Percentiles rank a stretch among this genome's conserved stretches.
Evolutionary conservation across 495 filamentous ascomycete species (phyloP).

Genomic region (Parathielavia hyrcaniae): DNA sequence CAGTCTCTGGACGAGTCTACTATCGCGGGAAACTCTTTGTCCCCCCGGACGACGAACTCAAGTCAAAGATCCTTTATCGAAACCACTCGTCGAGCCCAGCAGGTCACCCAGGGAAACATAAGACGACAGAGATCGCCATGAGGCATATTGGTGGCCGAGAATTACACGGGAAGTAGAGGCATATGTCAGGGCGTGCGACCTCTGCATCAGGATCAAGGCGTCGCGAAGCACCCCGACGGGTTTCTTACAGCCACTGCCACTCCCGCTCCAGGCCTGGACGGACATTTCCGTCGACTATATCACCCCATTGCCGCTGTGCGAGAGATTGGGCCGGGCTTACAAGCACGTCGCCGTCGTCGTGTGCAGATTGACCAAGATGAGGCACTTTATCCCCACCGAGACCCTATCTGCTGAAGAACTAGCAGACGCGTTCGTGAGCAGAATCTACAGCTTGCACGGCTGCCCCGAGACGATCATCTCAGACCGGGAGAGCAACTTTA

Average conservation of each 20-base stretch:
- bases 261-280: neutral
- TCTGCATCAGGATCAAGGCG: neutral
- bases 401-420: neutral
- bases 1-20: too few species aligned
- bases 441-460: neutral
- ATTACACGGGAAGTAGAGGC: neutral
- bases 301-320: neutral
- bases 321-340: neutral
- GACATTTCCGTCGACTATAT: neutral
- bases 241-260: neutral
- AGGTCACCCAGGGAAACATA: neutral
- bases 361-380: neutral
- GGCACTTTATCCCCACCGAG: neutral
- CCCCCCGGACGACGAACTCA: neutral
- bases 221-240: neutral
- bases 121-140: neutral
- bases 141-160: neutral
- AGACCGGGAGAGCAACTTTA: neutral
- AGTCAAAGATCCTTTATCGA: neutral
- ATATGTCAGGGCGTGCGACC: neutral
- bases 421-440: neutral
- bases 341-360: neutral
- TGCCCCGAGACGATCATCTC: neutral
- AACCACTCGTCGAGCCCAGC: neutral
- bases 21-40: neutral